These are phyloP conservation scores for Phytopythium ostracodes DNA, from an alignment of 352 stramenopile species.

Conservation along the genomic window DNA sequence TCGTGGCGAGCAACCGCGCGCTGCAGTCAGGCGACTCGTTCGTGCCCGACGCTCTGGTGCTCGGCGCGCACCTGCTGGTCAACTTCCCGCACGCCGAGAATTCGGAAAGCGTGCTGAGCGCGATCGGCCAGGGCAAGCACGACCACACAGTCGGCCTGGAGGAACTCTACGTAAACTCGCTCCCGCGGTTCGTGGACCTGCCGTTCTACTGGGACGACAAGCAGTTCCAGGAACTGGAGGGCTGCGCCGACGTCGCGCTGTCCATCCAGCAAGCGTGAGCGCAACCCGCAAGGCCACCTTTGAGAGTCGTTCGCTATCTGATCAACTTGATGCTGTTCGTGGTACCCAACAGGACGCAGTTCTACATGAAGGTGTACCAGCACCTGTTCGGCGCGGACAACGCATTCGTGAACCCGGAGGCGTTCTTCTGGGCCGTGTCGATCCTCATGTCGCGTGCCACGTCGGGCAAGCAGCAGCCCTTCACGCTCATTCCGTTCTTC, in stretches of 20 bases:
- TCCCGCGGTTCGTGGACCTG: conserved; percentile 56
- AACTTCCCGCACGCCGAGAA: conserved; percentile 36
- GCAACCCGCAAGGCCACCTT: too few species aligned
- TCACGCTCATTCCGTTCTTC: conserved; percentile 83
- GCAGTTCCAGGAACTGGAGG: conserved; percentile 59
- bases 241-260: conserved; percentile 49
- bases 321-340: neutral
- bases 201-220: conserved; percentile 66
- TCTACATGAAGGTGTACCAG: conserved; percentile 68
- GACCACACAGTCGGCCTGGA: conserved; percentile 19
- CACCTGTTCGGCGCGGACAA: conserved; percentile 64
- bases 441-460: conserved; percentile 80
- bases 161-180: conserved; percentile 56
- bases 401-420: conserved; percentile 44
- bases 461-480: conserved; percentile 66
- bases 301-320: too few species aligned
- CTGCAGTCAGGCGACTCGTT: conserved; percentile 34
- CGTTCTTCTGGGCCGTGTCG: conserved; percentile 80
- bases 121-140: conserved; percentile 11
- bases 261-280: conserved; percentile 58
- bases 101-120: conserved; percentile 10
- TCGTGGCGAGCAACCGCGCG: conserved; percentile 29
- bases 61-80: conserved; percentile 65
- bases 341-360: conserved; percentile 29
- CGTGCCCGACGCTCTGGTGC: conserved; percentile 59